phyloP scores from a whole-genome alignment of 2,329 filamentous ascomycete genomes.

The Helminthosporium solani region DNA sequence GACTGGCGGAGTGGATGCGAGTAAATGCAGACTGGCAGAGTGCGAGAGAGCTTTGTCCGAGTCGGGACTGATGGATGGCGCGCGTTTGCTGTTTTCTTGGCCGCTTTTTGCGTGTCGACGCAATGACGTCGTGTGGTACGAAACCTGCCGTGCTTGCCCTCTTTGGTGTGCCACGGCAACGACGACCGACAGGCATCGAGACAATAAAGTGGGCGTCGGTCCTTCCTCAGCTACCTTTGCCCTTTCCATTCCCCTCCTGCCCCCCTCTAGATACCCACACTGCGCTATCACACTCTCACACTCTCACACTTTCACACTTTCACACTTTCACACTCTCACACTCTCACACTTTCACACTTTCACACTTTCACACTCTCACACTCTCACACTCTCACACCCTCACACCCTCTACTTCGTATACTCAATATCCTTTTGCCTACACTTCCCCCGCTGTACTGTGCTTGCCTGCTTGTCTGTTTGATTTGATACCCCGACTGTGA shows the following conservation, averaged over 20 bases:
- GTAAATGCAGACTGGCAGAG: too few relatives aligned
- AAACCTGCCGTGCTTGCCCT: neutral
- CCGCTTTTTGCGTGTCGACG: conserved; percentile 4
- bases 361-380: too few relatives aligned
- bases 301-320: too few relatives aligned
- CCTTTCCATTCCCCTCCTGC: neutral
- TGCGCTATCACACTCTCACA: neutral
- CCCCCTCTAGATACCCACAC: conserved; percentile 6
- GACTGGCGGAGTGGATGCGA: too few relatives aligned
- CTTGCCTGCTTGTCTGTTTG: neutral
- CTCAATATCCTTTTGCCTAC: too few relatives aligned
- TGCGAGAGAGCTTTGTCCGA: neutral
- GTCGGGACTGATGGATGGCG: neutral
- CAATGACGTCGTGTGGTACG: conserved; percentile 7
- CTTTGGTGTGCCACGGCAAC: conserved; percentile 9
- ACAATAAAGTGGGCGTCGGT: conserved; percentile 6
- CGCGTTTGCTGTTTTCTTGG: neutral
- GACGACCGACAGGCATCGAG: neutral
- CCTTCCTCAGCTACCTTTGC: neutral
- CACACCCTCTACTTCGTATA: too few relatives aligned
- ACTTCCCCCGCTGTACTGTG: neutral
- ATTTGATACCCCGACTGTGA: conserved; percentile 10
- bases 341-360: too few relatives aligned
- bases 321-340: too few relatives aligned
- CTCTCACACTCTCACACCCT: too few relatives aligned